Evolutionary conservation across 768 basidiomycete species (phyloP), one percentile per base, ranked within the genome.

Genomic region (Neoboletus magnificus): DNA sequence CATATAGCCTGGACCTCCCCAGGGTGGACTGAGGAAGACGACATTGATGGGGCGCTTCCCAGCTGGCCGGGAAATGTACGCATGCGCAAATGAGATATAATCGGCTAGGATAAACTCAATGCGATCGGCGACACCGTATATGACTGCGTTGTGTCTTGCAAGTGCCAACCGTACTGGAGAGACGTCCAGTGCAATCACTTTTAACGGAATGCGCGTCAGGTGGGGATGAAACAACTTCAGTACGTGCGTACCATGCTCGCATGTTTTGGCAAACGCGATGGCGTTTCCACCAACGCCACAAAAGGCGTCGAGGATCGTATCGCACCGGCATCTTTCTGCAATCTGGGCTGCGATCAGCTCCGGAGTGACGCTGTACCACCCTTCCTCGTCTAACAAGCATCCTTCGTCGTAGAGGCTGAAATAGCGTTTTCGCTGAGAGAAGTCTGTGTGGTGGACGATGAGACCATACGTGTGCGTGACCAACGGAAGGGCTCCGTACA

Each of bases 291-390:
- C 97, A 0, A 98, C 95, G 1, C 97, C 97, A 66, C 95, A 98
- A 69, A 98, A 99, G 0, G 94, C 92, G 66, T 98, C 97, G 35
- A 96, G 77, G 56, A 97, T 78, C 4, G 86, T 87, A 57, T 84
- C 84, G 59, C 88, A 92, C 9, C 89, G 82, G 76, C 96, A 97
- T 23, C 95, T 78, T 61, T 96, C 89, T 0, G 97, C 96, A 43
- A 98, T 98, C 68, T 93, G 94, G 56, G 82, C 73, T 9, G 95
- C 97, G n/a, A 99, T 84, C 37, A 79, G 79, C 65, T 98, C 94
- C 0, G 97, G 96, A 0, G 97, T 99, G 55, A 98, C 87, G 58
- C 90, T 93, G 73, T 89, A 98, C 96, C 95, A 98, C n/a, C 96
- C 96, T 69, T 96, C 93, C 61, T 90, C 84, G 60, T 98, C 97